Evolutionary conservation across 2,329 filamentous ascomycete species (phyloP).

Genomic region (Dactylonectria macrodidyma): DNA sequence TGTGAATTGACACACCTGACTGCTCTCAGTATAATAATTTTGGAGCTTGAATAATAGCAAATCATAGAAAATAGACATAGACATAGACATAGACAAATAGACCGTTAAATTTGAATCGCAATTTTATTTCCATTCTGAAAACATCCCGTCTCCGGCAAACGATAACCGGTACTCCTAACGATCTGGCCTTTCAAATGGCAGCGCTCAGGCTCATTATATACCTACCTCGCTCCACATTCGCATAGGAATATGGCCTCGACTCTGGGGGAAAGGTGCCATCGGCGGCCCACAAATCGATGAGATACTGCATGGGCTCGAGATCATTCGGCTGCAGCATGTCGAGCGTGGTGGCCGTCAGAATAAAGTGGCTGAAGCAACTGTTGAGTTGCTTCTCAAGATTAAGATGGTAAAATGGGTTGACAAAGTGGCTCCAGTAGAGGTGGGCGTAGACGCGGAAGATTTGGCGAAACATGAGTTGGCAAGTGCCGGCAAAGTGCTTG

Average conservation of each 20-base stretch:
- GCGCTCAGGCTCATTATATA: conserved; percentile 9
- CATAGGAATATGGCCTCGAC: conserved; percentile 74
- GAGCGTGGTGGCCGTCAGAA: conserved; percentile 82
- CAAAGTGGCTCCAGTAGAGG: conserved; percentile 95
- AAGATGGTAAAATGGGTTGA: conserved; percentile 85
- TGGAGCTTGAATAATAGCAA: no score
- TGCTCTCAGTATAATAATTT: not conserved
- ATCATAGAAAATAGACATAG: not conserved
- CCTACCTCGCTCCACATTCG: conserved; percentile 61
- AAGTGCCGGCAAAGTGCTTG: conserved; percentile 86
- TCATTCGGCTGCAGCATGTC: conserved; percentile 89
- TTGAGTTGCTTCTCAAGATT: conserved; percentile 85
- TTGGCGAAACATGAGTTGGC: conserved; percentile 93
- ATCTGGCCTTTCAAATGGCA: not conserved
- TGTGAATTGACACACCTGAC: not conserved
- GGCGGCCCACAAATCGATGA: conserved; percentile 90
- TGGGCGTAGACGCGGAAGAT: conserved; percentile 99
- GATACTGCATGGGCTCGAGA: conserved; percentile 92
- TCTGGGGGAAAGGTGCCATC: conserved; percentile 88
- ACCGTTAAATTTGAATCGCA: not conserved
- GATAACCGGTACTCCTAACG: not conserved
- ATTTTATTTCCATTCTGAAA: not conserved
- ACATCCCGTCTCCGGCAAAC: not conserved
- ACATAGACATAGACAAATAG: not conserved
- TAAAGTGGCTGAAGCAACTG: conserved; percentile 88